phyloP scores from a whole-genome alignment of 176 grass and related monocot genomes.

The Juncus inflexus region DNA sequence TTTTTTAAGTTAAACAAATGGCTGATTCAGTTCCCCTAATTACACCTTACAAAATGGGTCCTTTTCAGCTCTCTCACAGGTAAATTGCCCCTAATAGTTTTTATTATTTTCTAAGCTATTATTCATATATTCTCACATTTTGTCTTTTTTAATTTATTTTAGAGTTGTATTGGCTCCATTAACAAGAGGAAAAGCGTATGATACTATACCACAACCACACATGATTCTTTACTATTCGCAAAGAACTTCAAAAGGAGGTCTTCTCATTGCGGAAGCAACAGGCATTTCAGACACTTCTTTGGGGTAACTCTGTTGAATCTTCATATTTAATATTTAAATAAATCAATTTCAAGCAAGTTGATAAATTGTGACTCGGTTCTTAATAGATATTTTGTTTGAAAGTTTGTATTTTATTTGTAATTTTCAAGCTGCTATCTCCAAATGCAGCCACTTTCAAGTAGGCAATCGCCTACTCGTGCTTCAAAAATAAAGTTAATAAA shows the following conservation, averaged over 20 bases:
- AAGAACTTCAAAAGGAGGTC: conserved; percentile 42
- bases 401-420: too few relatives aligned
- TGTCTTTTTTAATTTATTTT: background rate
- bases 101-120: background rate
- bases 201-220: conserved; percentile 46
- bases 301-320: conserved; percentile 34
- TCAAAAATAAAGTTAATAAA: too few relatives aligned
- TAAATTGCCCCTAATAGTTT: background rate
- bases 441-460: too few relatives aligned
- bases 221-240: conserved; percentile 50
- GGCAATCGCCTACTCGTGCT: too few relatives aligned
- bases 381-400: too few relatives aligned
- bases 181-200: conserved; percentile 42
- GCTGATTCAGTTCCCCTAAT: conserved; percentile 25
- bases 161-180: conserved; percentile 54
- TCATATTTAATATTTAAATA: background rate
- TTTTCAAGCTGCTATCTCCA: too few relatives aligned
- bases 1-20: background rate
- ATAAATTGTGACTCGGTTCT: background rate
- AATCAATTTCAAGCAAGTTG: background rate
- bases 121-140: conserved; percentile 16
- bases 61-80: conserved; percentile 48
- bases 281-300: conserved; percentile 66
- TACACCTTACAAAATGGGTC: conserved; percentile 50
- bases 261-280: conserved; percentile 57